Base-by-base conservation (phyloP, 139 green algal genomes). In the Spirogloea muscicola region DNA sequence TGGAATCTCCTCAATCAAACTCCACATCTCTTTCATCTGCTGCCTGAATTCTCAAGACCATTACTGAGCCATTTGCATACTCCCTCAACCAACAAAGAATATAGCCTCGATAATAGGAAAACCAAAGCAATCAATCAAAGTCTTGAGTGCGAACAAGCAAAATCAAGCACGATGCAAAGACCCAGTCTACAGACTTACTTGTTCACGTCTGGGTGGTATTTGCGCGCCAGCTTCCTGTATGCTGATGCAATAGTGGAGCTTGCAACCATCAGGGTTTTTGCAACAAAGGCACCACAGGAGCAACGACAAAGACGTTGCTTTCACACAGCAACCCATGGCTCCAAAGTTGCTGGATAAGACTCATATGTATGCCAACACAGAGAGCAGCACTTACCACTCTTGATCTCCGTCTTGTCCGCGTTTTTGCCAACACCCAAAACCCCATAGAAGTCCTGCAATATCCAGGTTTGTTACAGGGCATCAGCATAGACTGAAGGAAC, bases 381-480 rank as follows among this genome's bases (percentile, higher is more conserved):
- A 34, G 52, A 10, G 16, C 9, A 25, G 52, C 9, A 69, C 66
- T 33, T 52, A 79, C 71, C 73, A n/a, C 65, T 77, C 85, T 99
- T 99, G 68, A 99, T 96, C 3, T 88, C 85, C 82, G 96, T 94
- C 77, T 95, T 96, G 79, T 96, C 90, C 25, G 94, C 91, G 25
- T 55, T 71, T 1, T 87, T 83, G 13, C 63, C 33, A 21, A 99
- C 94, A 0, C 95, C 95, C 18, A 99, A 77, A 13, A 91, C 81
- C 13, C 91, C 52, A 65, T 87, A 87, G 52, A 84, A 87, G 46
- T 87, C 82, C 73, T 81, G 66, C 73, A 77, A 33, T 36, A n/a
- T n/a, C n/a, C n/a, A n/a, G n/a, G n/a, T n/a, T n/a, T n/a, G n/a
- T n/a, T n/a, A n/a, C n/a, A n/a, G n/a, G n/a, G n/a, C n/a, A n/a